Evolutionary conservation across 331 rosid species (phyloP).

Genomic region (Phaseolus coccineus): DNA sequence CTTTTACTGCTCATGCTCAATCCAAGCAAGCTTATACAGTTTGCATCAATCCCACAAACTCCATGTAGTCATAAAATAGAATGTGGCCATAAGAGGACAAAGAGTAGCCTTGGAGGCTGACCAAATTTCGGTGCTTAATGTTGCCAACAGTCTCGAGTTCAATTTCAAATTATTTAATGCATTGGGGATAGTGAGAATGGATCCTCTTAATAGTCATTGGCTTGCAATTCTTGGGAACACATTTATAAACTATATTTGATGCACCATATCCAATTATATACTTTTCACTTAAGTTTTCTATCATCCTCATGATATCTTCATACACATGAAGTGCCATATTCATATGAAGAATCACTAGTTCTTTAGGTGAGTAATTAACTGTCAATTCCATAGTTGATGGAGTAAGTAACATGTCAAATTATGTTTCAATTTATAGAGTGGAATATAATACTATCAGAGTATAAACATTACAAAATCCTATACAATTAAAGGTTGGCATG

Average conservation of each 20-base stretch:
- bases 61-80: conserved; percentile 97
- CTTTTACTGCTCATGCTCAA: no score
- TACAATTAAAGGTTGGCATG: not conserved
- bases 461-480: not conserved
- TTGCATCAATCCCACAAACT: conserved; percentile 80
- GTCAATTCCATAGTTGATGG: conserved; percentile 46
- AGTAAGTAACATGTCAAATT: conserved; percentile 40
- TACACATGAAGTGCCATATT: conserved; percentile 98
- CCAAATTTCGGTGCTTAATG: conserved; percentile 97
- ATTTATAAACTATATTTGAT: conserved; percentile 95
- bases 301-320: conserved; percentile 98
- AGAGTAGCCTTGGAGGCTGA: conserved; percentile 96
- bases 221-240: conserved; percentile 97
- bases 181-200: conserved; percentile 81
- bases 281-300: conserved; percentile 93
- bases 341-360: conserved; percentile 96
- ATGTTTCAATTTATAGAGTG: conserved; percentile 2
- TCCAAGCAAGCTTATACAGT: no score
- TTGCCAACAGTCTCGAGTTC: conserved; percentile 95
- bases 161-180: conserved; percentile 86
- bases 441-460: not conserved
- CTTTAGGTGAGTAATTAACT: conserved; percentile 78
- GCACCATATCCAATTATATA: conserved; percentile 93
- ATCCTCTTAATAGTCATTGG: conserved; percentile 95
- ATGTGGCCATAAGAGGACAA: conserved; percentile 91